A percentile compares a stretch with the other conserved stretches of the same genome.
Evolutionary conservation across 192 early-diverging fungal species (phyloP).

Genomic region (Backusella parvicylindrica): DNA sequence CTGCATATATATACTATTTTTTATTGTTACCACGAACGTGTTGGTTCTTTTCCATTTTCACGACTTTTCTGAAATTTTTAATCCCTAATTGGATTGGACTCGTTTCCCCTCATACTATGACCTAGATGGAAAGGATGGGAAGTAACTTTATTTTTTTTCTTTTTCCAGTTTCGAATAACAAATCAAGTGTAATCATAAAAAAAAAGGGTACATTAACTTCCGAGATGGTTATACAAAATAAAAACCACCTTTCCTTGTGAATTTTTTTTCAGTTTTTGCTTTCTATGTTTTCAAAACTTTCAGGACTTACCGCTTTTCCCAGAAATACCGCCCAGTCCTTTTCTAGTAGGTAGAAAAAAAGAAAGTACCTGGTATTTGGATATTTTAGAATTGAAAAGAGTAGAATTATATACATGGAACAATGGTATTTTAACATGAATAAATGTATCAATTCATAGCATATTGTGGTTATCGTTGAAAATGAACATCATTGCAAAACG

Average conservation of each 20-base stretch:
- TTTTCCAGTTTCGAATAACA: neutral
- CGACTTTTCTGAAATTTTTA: neutral
- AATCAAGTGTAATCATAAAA: neutral
- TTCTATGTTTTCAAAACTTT: neutral
- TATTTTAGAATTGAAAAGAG: neutral
- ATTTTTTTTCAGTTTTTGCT: neutral
- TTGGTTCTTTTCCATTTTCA: neutral
- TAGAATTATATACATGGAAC: neutral
- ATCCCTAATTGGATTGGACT: neutral
- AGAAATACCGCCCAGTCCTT: neutral
- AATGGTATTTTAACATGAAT: neutral
- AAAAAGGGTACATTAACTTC: neutral
- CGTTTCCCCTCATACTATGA: neutral
- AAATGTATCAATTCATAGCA: neutral
- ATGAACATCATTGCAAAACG: neutral
- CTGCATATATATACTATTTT: neutral
- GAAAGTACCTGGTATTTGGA: neutral
- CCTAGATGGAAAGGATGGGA: neutral
- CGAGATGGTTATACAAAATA: constrained; percentile 1
- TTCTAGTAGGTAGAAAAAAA: neutral
- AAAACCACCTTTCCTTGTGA: neutral
- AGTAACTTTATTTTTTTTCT: neutral
- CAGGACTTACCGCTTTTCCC: neutral
- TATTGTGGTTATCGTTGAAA: neutral
- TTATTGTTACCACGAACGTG: neutral